Evolutionary conservation across 345 rosid species (phyloP).

Genomic region (Pugionium cornutum): DNA sequence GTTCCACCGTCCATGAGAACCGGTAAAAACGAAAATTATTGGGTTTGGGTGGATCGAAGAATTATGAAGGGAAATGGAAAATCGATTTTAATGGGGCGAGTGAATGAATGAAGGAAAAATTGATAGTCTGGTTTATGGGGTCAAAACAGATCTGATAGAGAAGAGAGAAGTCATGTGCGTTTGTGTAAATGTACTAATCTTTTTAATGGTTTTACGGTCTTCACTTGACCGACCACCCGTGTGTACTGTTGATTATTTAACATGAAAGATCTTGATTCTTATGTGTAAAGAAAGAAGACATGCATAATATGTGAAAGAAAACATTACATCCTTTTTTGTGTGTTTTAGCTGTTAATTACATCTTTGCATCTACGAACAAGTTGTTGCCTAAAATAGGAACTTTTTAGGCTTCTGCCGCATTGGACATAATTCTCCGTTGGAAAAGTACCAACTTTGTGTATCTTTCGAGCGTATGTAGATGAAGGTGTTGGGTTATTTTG

Average conservation of each 20-base stretch:
- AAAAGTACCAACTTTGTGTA: conserved; percentile 6
- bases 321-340: background rate
- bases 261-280: conserved; percentile 3
- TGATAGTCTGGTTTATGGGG: too few relatives aligned
- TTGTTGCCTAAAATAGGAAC: conserved; percentile 4
- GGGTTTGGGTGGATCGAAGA: conserved; percentile 23
- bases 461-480: background rate
- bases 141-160: background rate
- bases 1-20: conserved; percentile 51
- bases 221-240: conserved; percentile 28
- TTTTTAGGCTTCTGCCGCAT: conserved; percentile 17
- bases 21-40: conserved; percentile 1
- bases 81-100: conserved; percentile 11
- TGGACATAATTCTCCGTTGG: background rate
- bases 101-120: background rate
- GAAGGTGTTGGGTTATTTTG: background rate
- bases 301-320: background rate
- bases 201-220: conserved; percentile 24
- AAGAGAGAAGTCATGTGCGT: background rate
- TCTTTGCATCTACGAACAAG: conserved; percentile 2
- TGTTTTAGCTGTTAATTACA: background rate
- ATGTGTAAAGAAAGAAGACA: background rate
- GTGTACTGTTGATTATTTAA: conserved; percentile 9
- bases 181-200: background rate
- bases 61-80: conserved; percentile 12